Evolutionary conservation across 176 grass and related monocot genomes (phyloP).

Genomic region (Musa schizocarpa): DNA sequence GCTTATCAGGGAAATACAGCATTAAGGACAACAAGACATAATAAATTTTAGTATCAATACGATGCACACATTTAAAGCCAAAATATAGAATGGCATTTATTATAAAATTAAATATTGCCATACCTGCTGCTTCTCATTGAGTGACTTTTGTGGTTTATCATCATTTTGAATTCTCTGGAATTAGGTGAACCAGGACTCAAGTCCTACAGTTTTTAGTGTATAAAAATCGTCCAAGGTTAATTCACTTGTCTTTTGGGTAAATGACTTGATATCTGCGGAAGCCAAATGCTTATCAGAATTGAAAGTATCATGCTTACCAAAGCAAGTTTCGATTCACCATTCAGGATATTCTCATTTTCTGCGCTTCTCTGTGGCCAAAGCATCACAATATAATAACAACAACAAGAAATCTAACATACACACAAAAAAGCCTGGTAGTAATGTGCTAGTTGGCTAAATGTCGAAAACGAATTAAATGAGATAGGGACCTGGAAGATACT

Average conservation of each 20-base stretch:
- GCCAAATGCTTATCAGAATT: conserved; percentile 34
- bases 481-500: conserved; percentile 44
- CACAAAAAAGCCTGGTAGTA: conserved; percentile 19
- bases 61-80: neutral
- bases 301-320: conserved; percentile 1
- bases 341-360: conserved; percentile 19
- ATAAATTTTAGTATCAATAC: conserved; percentile 16
- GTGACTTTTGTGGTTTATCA: conserved; percentile 48
- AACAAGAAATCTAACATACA: conserved; percentile 16
- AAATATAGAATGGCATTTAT: neutral
- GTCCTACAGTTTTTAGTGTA: conserved; percentile 14
- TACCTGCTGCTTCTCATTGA: conserved; percentile 60
- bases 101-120: conserved; percentile 7
- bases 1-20: conserved; percentile 1
- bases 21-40: conserved; percentile 22
- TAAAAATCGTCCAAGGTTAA: conserved; percentile 1
- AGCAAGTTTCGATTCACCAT: conserved; percentile 17
- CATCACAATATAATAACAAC: conserved; percentile 5
- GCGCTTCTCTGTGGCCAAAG: conserved; percentile 28
- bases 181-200: conserved; percentile 9
- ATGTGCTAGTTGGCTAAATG: conserved; percentile 28
- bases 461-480: neutral
- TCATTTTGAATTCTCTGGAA: conserved; percentile 44
- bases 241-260: conserved; percentile 14
- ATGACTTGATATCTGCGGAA: conserved; percentile 20